Evolutionary conservation across 2,329 filamentous ascomycete genomes (phyloP).

Genomic region (Aureobasidium pullulans): DNA sequence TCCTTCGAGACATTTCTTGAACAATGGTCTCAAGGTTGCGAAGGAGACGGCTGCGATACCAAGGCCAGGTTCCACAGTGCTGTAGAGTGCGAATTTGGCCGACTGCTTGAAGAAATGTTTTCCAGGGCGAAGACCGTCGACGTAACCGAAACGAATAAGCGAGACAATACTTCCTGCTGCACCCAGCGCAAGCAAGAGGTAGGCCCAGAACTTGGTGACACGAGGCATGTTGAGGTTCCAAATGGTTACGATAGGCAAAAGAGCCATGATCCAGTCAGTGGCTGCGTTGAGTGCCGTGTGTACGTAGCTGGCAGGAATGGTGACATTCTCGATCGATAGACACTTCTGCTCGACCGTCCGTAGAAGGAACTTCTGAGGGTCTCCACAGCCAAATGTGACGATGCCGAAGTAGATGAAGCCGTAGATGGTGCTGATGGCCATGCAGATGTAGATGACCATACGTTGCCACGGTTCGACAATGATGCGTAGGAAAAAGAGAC

Average conservation of each 20-base stretch:
- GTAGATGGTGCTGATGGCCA: neutral
- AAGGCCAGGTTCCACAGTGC: conserved; percentile 19
- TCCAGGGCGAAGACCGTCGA: conserved; percentile 7
- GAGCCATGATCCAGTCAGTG: conserved; percentile 15
- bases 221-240: conserved; percentile 15
- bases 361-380: neutral
- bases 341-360: conserved; percentile 12
- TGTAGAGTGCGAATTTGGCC: conserved; percentile 16
- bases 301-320: conserved; percentile 13
- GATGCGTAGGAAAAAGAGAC: conserved; percentile 16
- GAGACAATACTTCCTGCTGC: conserved; percentile 15
- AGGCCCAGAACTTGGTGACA: conserved; percentile 14
- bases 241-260: conserved; percentile 12
- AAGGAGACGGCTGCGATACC: conserved; percentile 20
- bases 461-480: conserved; percentile 14
- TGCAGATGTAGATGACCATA: neutral
- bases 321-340: neutral
- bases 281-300: conserved; percentile 14
- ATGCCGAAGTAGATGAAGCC: conserved; percentile 7
- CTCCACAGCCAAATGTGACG: conserved; percentile 4
- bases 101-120: conserved; percentile 9
- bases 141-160: conserved; percentile 14
- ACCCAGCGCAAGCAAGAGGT: conserved; percentile 13
- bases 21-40: conserved; percentile 20
- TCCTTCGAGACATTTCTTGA: conserved; percentile 13